Percentiles rank a stretch among this genome's conserved stretches.
Conservation (phyloP, 2,329 filamentous ascomycete genomes). For the Ceratocystis papillata region DNA sequence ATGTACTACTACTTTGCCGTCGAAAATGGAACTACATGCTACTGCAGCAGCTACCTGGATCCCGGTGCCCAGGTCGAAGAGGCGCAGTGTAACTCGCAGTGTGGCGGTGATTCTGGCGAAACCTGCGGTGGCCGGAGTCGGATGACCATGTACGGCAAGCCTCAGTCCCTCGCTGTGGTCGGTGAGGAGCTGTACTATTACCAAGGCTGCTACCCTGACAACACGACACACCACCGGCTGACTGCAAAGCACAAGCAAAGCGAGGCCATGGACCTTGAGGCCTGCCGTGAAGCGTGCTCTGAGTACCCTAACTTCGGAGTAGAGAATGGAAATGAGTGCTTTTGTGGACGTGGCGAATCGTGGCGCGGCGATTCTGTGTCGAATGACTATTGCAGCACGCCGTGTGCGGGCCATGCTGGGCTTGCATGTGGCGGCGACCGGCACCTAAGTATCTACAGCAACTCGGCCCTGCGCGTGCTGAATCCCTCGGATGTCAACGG, state of each 20-base stretch:
- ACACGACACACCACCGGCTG: not conserved
- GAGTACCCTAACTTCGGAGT: slow-evolving; percentile 20
- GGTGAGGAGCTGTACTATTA: slow-evolving; percentile 16
- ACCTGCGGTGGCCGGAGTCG: slow-evolving; percentile 7
- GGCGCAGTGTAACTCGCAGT: slow-evolving; percentile 11
- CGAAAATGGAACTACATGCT: slow-evolving; percentile 14
- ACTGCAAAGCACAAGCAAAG: not conserved
- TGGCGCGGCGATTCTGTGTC: slow-evolving; percentile 16
- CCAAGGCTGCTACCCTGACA: slow-evolving; percentile 19
- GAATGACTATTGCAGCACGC: slow-evolving; percentile 17
- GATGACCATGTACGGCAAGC: slow-evolving; percentile 18
- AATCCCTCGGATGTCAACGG: slow-evolving; percentile 16
- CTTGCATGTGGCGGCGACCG: slow-evolving; percentile 15
- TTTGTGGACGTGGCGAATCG: slow-evolving; percentile 8
- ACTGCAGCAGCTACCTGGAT: slow-evolving; percentile 14
- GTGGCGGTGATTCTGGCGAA: slow-evolving; percentile 13
- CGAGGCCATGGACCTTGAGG: slow-evolving; percentile 15
- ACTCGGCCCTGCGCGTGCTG: slow-evolving; percentile 1
- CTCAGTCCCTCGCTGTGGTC: not conserved
- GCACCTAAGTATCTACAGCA: slow-evolving; percentile 19
- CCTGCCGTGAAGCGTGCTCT: slow-evolving; percentile 9
- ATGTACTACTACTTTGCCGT: slow-evolving; percentile 21
- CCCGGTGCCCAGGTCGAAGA: not conserved
- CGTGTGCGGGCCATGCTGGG: slow-evolving; percentile 15
- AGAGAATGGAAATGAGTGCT: slow-evolving; percentile 11